These are phyloP conservation scores for Scalesia atractyloides DNA, from an alignment of 129 eudicot genomes.

Conservation along the genomic window DNA sequence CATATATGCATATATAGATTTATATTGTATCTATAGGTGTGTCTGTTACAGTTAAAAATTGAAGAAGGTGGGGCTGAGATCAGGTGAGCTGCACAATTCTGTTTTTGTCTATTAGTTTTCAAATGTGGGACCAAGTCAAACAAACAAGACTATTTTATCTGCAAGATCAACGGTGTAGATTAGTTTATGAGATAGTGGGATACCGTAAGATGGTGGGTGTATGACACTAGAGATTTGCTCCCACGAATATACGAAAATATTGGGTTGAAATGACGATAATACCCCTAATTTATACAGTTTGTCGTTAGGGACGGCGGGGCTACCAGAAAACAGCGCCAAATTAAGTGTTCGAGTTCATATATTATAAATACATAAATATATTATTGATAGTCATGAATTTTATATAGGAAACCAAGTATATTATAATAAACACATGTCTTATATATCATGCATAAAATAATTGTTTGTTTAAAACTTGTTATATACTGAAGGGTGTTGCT, in stretches of 20 bases:
- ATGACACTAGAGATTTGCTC: constrained; percentile 22
- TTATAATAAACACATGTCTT: no score
- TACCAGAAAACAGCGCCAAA: constrained; percentile 1
- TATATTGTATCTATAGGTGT: neutral
- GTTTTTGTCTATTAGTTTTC: constrained; percentile 15
- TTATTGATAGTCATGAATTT: no score
- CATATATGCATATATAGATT: neutral
- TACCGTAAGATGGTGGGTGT: constrained; percentile 29
- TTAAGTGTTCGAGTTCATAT: neutral
- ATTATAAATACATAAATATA: neutral
- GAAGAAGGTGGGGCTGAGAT: constrained; percentile 10
- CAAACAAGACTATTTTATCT: constrained; percentile 6
- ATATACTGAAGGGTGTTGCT: no score
- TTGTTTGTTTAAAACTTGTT: neutral
- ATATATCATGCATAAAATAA: neutral
- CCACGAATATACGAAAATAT: constrained; percentile 27
- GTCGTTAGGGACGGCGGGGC: neutral
- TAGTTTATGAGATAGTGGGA: constrained; percentile 26
- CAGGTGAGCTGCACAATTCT: constrained; percentile 32
- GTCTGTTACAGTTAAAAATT: neutral
- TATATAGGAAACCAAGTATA: no score
- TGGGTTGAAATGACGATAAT: constrained; percentile 23
- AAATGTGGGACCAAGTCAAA: constrained; percentile 31
- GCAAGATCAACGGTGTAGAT: constrained; percentile 35
- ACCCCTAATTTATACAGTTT: neutral